Percentiles rank a stretch among this genome's conserved stretches.
Evolutionary conservation across 106 monocot species (phyloP).

Genomic region (Apostasia ramifera): DNA sequence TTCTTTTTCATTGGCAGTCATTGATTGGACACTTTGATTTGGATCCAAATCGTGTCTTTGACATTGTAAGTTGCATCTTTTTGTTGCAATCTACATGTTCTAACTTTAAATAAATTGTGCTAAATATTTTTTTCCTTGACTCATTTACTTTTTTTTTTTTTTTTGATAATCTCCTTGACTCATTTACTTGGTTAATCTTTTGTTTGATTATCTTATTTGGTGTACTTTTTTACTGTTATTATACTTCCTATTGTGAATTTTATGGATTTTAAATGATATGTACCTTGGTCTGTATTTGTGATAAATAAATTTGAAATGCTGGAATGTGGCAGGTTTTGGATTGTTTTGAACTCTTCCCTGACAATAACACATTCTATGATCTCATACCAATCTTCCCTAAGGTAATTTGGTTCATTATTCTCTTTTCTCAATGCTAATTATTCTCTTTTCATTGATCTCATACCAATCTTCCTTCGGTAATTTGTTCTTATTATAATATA

Average conservation of each 20-base stretch:
- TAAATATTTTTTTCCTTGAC: neutral
- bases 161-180: neutral
- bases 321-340: slow-evolving; percentile 69
- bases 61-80: slow-evolving; percentile 63
- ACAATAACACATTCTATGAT: slow-evolving; percentile 55
- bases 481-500: neutral
- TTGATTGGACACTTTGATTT: slow-evolving; percentile 99
- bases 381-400: slow-evolving; percentile 96
- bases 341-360: slow-evolving; percentile 87
- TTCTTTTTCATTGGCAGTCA: slow-evolving; percentile 45
- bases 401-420: slow-evolving; percentile 23
- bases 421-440: neutral
- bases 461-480: slow-evolving; percentile 78
- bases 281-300: too few species aligned
- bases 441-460: slow-evolving; percentile 50
- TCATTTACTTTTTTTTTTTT: neutral
- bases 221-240: too few species aligned
- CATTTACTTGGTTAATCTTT: neutral
- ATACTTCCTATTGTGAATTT: too few species aligned
- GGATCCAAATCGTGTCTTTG: slow-evolving; percentile 98
- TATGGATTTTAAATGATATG: too few species aligned
- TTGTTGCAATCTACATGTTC: neutral
- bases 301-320: neutral
- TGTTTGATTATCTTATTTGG: neutral
- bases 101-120: slow-evolving; percentile 1